Conservation (phyloP, 768 basidiomycete genomes). For the Trametes gibbosa region DNA sequence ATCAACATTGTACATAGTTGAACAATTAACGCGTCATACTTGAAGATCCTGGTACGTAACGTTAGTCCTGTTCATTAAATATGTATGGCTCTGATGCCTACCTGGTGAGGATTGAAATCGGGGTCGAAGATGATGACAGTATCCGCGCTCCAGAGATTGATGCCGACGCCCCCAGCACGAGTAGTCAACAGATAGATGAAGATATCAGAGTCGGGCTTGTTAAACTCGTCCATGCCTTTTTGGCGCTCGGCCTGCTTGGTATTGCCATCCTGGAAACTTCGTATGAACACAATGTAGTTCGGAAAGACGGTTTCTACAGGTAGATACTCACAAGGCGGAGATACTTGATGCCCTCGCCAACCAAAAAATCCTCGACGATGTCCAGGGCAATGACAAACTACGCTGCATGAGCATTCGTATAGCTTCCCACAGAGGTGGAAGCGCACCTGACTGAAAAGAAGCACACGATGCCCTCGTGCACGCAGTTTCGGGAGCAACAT, state of each 20-base stretch:
- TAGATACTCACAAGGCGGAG: constrained; percentile 61
- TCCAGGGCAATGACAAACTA: constrained; percentile 88
- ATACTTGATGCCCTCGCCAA: constrained; percentile 76
- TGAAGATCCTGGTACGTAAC: constrained; percentile 70
- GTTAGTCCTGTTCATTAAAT: not conserved
- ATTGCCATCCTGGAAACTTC: constrained; percentile 68
- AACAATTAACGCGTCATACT: constrained; percentile 42
- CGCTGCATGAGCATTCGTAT: not conserved
- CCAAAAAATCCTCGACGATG: constrained; percentile 84
- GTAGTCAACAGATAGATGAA: constrained; percentile 93
- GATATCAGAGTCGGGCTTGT: constrained; percentile 79
- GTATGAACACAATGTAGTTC: not conserved
- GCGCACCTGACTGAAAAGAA: constrained; percentile 86
- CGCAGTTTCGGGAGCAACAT: constrained; percentile 79
- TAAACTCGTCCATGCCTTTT: constrained; percentile 94
- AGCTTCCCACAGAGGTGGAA: not conserved
- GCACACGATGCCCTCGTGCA: constrained; percentile 80
- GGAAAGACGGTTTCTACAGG: not conserved
- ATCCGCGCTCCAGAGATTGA: constrained; percentile 89
- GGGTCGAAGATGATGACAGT: constrained; percentile 93
- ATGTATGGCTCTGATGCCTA: constrained; percentile 31
- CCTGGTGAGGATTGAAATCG: constrained; percentile 98
- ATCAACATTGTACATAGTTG: not conserved
- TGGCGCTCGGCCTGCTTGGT: constrained; percentile 86
- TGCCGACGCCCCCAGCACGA: constrained; percentile 90